Evolutionary conservation across 345 rosid species (phyloP).

Genomic region (Euphorbia lathyris): DNA sequence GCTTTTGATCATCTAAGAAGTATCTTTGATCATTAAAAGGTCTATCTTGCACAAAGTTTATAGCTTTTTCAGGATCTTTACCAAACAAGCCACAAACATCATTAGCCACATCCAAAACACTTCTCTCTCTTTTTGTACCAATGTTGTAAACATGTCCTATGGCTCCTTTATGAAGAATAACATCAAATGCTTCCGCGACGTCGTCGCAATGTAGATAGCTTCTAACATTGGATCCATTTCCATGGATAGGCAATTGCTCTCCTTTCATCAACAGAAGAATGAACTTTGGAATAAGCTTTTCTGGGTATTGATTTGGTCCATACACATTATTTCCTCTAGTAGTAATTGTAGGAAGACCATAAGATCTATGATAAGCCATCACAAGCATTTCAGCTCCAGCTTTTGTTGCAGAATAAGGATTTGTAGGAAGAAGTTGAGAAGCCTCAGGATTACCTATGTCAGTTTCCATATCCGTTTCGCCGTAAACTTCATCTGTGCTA

Average conservation of each 20-base stretch:
- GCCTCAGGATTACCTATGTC: conserved; percentile 2
- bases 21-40: conserved; percentile 7
- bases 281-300: background rate
- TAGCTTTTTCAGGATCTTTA: background rate
- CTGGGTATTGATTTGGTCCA: background rate
- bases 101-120: background rate
- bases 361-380: conserved; percentile 1
- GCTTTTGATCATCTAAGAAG: conserved; percentile 1
- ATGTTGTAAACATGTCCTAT: conserved; percentile 2
- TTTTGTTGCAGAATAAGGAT: conserved; percentile 1
- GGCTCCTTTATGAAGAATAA: background rate
- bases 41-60: background rate
- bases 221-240: conserved; percentile 3
- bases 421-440: background rate
- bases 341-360: background rate
- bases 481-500: conserved; percentile 1
- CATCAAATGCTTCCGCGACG: conserved; percentile 3
- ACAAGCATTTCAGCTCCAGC: conserved; percentile 7
- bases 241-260: background rate
- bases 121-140: background rate
- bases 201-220: background rate
- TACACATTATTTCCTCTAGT: conserved; percentile 4
- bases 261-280: conserved; percentile 1
- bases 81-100: background rate
- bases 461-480: background rate